Evolutionary conservation across 441 rosid species (phyloP).

Genomic region (Corymbia citriodora): DNA sequence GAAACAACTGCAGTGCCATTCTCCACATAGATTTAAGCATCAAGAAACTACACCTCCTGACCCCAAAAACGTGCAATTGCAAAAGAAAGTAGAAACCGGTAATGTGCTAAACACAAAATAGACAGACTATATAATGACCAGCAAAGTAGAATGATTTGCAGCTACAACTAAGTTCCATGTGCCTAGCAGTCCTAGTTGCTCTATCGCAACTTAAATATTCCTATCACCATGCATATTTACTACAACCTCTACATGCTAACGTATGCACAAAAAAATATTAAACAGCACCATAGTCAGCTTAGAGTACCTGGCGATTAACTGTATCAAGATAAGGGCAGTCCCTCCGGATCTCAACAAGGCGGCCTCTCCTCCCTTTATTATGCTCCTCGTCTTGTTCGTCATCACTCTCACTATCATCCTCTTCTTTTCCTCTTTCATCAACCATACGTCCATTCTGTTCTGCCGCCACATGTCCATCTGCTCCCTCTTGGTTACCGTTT

Average conservation of each 20-base stretch:
- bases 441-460: background rate
- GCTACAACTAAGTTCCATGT: background rate
- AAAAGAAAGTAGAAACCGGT: background rate
- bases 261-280: background rate
- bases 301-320: constrained; percentile 84
- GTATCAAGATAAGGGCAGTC: constrained; percentile 97
- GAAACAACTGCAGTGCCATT: background rate
- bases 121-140: background rate
- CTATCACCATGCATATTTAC: background rate
- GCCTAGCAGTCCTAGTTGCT: background rate
- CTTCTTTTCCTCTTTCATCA: constrained; percentile 16
- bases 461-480: background rate
- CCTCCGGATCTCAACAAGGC: constrained; percentile 66
- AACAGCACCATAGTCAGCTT: background rate
- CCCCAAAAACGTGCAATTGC: background rate
- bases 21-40: background rate
- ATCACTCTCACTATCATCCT: constrained; percentile 25
- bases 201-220: background rate
- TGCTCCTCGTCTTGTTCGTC: constrained; percentile 4
- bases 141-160: background rate
- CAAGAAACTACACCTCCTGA: background rate
- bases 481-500: background rate
- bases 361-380: constrained; percentile 26
- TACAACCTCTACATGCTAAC: background rate
- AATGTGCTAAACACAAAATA: background rate